Evolutionary conservation across 371 early-diverging fungal genomes (phyloP).

Genomic region (Mortierella sp.): DNA sequence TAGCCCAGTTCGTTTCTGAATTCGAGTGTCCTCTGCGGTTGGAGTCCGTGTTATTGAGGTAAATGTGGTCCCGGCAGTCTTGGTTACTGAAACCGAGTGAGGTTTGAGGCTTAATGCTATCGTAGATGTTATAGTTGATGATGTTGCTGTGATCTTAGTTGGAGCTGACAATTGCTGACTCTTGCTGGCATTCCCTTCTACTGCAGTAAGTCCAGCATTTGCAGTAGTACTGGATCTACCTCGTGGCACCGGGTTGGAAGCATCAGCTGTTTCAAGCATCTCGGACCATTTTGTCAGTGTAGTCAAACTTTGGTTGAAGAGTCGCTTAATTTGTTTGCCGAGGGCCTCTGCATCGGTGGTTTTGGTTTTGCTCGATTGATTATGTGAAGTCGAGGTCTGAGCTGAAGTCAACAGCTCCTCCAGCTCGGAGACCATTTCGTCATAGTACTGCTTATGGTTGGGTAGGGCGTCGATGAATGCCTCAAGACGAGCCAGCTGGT

Average conservation of each 20-base stretch:
- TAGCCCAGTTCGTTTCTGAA: slow-evolving; percentile 1
- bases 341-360: neutral
- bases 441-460: slow-evolving; percentile 30
- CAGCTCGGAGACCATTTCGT: slow-evolving; percentile 22
- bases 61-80: neutral
- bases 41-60: neutral
- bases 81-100: no score
- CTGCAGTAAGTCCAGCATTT: neutral
- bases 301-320: slow-evolving; percentile 38
- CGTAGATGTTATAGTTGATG: neutral
- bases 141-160: neutral
- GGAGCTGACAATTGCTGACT: neutral
- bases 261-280: slow-evolving; percentile 15
- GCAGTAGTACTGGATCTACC: neutral
- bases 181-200: neutral
- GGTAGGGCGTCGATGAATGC: slow-evolving; percentile 23
- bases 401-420: slow-evolving; percentile 16
- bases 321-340: slow-evolving; percentile 39
- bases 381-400: neutral
- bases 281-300: slow-evolving; percentile 44
- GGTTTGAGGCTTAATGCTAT: no score
- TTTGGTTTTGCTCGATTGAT: neutral
- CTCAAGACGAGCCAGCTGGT: slow-evolving; percentile 18
- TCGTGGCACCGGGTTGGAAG: slow-evolving; percentile 10
- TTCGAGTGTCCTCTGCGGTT: neutral